Conservation (phyloP, 495 filamentous ascomycete species). For the Hypoxylon cercidicola region DNA sequence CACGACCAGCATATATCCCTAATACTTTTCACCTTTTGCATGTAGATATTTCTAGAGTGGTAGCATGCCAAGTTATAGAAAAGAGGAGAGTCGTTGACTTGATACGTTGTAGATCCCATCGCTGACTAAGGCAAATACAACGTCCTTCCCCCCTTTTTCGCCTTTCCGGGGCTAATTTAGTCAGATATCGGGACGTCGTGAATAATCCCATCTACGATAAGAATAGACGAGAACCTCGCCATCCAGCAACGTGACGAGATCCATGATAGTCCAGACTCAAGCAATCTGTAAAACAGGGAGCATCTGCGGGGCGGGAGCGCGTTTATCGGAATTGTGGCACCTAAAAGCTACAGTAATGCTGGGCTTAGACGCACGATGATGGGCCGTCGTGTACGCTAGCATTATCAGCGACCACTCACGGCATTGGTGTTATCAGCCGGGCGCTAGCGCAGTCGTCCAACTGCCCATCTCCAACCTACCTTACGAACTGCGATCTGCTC, state of each 20-base stretch:
- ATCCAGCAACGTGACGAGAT: conserved; percentile 4
- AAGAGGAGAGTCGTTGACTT: too few species aligned
- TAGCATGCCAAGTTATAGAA: too few species aligned
- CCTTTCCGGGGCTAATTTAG: conserved; percentile 9
- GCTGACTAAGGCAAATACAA: too few species aligned
- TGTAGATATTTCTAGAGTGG: too few species aligned
- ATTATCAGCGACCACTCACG: conserved; percentile 44
- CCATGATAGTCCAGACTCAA: conserved; percentile 7
- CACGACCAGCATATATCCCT: too few species aligned
- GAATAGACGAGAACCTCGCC: conserved; percentile 17
- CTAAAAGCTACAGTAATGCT: conserved; percentile 11
- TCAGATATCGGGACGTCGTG: conserved; percentile 28
- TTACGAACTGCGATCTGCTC: conserved; percentile 8
- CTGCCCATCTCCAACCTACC: conserved; percentile 28
- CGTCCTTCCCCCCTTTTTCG: background rate
- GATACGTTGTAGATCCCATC: too few species aligned
- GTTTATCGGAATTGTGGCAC: conserved; percentile 28
- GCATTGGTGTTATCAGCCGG: conserved; percentile 37
- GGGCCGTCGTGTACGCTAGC: conserved; percentile 36
- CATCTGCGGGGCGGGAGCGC: conserved; percentile 31
- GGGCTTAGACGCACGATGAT: conserved; percentile 24
- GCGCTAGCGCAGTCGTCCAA: conserved; percentile 17
- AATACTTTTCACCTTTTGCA: too few species aligned
- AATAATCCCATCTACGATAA: conserved; percentile 23
- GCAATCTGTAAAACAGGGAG: conserved; percentile 10